These are phyloP conservation scores for Dispira simplex DNA, from an alignment of 192 early-diverging fungal species.

Conservation along the genomic window DNA sequence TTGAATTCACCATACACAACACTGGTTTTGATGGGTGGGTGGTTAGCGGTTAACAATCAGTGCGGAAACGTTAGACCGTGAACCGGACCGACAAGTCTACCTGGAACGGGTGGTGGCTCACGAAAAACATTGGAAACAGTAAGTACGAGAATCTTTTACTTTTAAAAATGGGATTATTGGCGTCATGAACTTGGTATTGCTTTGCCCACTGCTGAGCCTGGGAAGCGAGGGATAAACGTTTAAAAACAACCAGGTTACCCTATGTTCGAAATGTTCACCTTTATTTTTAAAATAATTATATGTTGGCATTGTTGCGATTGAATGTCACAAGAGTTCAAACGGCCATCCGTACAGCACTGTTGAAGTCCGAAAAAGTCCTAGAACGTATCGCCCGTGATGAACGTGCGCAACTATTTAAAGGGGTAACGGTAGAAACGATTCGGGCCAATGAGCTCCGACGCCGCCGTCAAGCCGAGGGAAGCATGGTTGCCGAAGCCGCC, in stretches of 20 bases:
- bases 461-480: constrained; percentile 22
- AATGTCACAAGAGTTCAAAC: constrained; percentile 18
- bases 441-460: constrained; percentile 9
- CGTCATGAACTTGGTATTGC: not conserved
- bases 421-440: constrained; percentile 1
- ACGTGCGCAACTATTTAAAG: constrained; percentile 15
- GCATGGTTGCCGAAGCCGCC: constrained; percentile 26
- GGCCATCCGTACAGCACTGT: constrained; percentile 14
- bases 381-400: constrained; percentile 11
- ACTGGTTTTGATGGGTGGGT: not conserved
- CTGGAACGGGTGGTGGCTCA: constrained; percentile 27
- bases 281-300: not conserved
- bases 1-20: not conserved
- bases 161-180: not conserved
- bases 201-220: constrained; percentile 26
- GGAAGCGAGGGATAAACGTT: constrained; percentile 29
- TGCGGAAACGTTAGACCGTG: constrained; percentile 37
- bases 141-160: constrained; percentile 11
- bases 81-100: constrained; percentile 21
- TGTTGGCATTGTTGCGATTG: constrained; percentile 20
- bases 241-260: constrained; percentile 30
- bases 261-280: not conserved
- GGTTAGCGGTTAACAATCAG: not conserved
- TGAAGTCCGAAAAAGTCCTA: constrained; percentile 5
- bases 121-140: constrained; percentile 34